These are phyloP conservation scores for Sanghuangporus weigelae DNA, from an alignment of 1,284 basidiomycete genomes.

Conservation along the genomic window DNA sequence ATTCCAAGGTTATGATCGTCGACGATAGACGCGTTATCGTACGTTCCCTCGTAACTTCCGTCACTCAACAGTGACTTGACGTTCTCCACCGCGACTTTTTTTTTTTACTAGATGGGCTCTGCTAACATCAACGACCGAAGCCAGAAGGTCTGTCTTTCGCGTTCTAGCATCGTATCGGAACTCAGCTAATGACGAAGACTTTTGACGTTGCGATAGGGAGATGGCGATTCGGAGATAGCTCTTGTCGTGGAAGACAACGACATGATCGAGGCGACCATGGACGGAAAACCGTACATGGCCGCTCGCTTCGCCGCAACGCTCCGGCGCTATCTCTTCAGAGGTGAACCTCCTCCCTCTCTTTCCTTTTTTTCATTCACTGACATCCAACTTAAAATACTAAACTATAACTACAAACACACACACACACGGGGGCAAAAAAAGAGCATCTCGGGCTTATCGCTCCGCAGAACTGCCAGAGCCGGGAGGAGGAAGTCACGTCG, in stretches of 20 bases:
- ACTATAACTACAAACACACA: not conserved
- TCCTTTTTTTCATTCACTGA: not conserved
- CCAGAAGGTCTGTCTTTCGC: conserved; percentile 45
- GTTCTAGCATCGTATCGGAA: not conserved
- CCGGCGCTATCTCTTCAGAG: conserved; percentile 71
- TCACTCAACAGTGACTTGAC: not conserved
- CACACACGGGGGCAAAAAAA: conserved; percentile 27
- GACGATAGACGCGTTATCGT: conserved; percentile 87
- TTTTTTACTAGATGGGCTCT: conserved; percentile 62
- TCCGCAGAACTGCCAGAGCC: conserved; percentile 45
- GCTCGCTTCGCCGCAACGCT: conserved; percentile 73
- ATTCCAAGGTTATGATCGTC: conserved; percentile 88
- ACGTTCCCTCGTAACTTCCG: conserved; percentile 25
- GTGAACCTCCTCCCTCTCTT: conserved; percentile 31
- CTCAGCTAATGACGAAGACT: not conserved
- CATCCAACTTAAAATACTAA: not conserved
- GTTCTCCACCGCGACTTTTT: not conserved
- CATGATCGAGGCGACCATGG: conserved; percentile 72
- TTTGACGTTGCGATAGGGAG: conserved; percentile 44
- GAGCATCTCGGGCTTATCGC: conserved; percentile 84
- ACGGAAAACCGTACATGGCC: conserved; percentile 66
- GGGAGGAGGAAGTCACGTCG: conserved; percentile 39
- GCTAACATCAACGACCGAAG: conserved; percentile 89
- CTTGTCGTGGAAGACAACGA: conserved; percentile 87
- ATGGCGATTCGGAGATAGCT: conserved; percentile 92